A percentile compares a stretch with the other conserved stretches of the same genome.
Conservation (phyloP, 805 yeast genomes). For the Wickerhamiella azyma region DNA sequence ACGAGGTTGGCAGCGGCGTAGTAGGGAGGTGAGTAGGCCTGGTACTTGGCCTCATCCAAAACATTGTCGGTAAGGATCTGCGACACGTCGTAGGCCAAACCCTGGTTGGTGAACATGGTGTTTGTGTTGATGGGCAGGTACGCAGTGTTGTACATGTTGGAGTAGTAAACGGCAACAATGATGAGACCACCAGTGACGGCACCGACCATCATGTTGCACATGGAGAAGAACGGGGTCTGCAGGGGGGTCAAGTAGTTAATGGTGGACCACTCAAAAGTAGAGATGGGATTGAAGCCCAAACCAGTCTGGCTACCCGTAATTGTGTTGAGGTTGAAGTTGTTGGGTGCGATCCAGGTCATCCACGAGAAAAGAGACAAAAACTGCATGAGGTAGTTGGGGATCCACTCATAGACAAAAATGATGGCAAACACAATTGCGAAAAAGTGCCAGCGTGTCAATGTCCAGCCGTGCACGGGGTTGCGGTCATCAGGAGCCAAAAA, state of each 20-base stretch:
- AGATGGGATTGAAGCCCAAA: constrained; percentile 27
- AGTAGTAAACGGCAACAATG: constrained; percentile 28
- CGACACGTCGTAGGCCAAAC: constrained; percentile 32
- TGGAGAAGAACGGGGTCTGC: constrained; percentile 30
- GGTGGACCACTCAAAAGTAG: constrained; percentile 35
- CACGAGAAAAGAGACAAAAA: constrained; percentile 53
- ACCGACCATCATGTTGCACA: constrained; percentile 26
- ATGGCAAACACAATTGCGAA: constrained; percentile 32
- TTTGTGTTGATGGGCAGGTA: constrained; percentile 35
- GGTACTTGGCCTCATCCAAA: constrained; percentile 34
- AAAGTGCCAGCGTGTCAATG: constrained; percentile 37
- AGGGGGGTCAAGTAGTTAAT: constrained; percentile 30
- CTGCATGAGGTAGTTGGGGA: constrained; percentile 52
- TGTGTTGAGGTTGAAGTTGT: constrained; percentile 45
- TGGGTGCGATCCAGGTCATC: constrained; percentile 42
- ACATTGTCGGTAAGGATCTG: constrained; percentile 30
- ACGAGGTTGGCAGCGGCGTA: constrained; percentile 43
- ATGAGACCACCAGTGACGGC: constrained; percentile 20
- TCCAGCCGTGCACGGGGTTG: constrained; percentile 43
- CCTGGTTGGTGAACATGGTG: constrained; percentile 37
- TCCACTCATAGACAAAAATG: constrained; percentile 47
- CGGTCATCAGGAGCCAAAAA: constrained; percentile 18
- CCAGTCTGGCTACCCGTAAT: constrained; percentile 51
- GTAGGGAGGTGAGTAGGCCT: constrained; percentile 42
- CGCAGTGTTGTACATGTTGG: constrained; percentile 30